A percentile compares a stretch with the other conserved stretches of the same genome.
These are phyloP conservation scores for Candida gorgasii DNA, from an alignment of 805 yeast species.

Conservation along the genomic window DNA sequence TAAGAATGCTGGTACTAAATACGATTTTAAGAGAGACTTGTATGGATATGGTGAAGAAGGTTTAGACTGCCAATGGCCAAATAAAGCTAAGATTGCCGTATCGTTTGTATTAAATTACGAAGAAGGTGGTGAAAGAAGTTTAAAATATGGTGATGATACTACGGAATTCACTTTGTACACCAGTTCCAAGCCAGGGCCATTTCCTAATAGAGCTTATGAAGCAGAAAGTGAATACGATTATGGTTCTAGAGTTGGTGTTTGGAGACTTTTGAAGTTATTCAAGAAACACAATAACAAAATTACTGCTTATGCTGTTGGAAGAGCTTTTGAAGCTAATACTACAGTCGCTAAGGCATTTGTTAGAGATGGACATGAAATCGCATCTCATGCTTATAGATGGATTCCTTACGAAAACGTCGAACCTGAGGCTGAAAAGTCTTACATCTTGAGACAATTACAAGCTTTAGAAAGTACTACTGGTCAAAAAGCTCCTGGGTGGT, in stretches of 20 bases:
- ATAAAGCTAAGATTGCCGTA: conserved; percentile 21
- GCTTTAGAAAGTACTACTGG: conserved; percentile 15
- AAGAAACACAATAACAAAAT: conserved; percentile 13
- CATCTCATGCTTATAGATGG: conserved; percentile 20
- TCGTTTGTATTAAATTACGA: conserved; percentile 25
- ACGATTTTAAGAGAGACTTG: conserved; percentile 15
- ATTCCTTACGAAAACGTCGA: conserved; percentile 16
- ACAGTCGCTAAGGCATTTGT: conserved; percentile 17
- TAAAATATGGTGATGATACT: conserved; percentile 17
- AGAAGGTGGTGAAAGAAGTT: conserved; percentile 26
- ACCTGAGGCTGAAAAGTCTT: conserved; percentile 19
- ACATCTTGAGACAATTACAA: conserved; percentile 16
- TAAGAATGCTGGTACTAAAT: conserved; percentile 12
- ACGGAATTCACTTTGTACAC: conserved; percentile 16
- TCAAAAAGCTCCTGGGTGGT: conserved; percentile 16
- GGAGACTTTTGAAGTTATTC: conserved; percentile 16
- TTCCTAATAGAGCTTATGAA: conserved; percentile 12
- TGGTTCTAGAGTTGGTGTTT: conserved; percentile 18
- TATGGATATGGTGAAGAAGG: conserved; percentile 27
- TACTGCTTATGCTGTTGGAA: conserved; percentile 19
- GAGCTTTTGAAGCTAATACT: conserved; percentile 15
- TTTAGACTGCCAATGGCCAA: conserved; percentile 23
- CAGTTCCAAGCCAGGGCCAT: conserved; percentile 11
- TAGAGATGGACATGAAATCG: conserved; percentile 20
- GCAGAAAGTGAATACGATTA: conserved; percentile 17